Evolutionary conservation across 768 basidiomycete species (phyloP).

Genomic region (Mycena galericulata): DNA sequence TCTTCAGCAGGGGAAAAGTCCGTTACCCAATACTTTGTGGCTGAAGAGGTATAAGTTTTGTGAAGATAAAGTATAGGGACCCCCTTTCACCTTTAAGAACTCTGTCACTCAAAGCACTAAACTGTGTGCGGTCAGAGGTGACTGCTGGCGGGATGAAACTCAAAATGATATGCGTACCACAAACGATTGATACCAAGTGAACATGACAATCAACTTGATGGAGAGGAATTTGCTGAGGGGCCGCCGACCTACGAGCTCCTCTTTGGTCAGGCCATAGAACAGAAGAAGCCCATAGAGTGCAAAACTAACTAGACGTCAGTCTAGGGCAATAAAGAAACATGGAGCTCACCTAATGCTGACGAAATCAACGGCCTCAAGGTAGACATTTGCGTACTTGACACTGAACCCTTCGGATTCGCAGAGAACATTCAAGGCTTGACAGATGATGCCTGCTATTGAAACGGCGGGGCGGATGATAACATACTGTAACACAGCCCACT

Average conservation of each 20-base stretch:
- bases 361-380: conserved; percentile 80
- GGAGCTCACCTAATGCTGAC: conserved; percentile 78
- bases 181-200: conserved; percentile 90
- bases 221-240: conserved; percentile 89
- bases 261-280: conserved; percentile 85
- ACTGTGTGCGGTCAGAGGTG: conserved; percentile 53
- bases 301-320: conserved; percentile 56
- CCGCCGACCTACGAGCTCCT: conserved; percentile 80
- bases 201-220: conserved; percentile 90
- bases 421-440: conserved; percentile 74
- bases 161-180: conserved; percentile 57
- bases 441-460: conserved; percentile 85
- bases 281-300: conserved; percentile 89
- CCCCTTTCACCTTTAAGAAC: conserved; percentile 72
- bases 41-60: conserved; percentile 46
- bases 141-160: background rate
- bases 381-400: conserved; percentile 72
- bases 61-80: background rate
- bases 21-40: conserved; percentile 76
- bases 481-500: conserved; percentile 94
- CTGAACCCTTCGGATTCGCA: conserved; percentile 75
- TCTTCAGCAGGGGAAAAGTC: background rate
- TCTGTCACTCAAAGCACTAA: conserved; percentile 70
- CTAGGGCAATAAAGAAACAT: background rate
- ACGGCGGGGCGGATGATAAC: conserved; percentile 76